Evolutionary conservation across 306 rosid genomes (phyloP).

Genomic region (Hylodesmum podocarpum): DNA sequence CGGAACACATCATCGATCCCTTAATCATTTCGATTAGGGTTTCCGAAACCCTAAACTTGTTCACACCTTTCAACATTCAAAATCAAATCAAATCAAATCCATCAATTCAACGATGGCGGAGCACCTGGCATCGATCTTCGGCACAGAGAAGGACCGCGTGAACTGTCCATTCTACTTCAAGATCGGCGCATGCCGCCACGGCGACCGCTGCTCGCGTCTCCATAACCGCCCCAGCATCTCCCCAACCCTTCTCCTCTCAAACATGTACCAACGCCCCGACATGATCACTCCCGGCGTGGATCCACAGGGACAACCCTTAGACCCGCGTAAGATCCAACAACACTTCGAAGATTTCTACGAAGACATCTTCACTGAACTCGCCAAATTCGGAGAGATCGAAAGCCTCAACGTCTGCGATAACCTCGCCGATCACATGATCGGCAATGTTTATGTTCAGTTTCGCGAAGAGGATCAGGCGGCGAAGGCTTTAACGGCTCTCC

Average conservation of each 20-base stretch:
- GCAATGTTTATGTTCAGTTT: slow-evolving; percentile 75
- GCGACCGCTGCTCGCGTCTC: slow-evolving; percentile 76
- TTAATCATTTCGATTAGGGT: too few species aligned
- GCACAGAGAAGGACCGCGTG: slow-evolving; percentile 80
- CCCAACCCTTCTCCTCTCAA: slow-evolving; percentile 53
- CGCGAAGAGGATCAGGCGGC: slow-evolving; percentile 74
- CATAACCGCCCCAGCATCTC: slow-evolving; percentile 70
- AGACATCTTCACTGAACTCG: slow-evolving; percentile 64
- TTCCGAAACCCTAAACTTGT: too few species aligned
- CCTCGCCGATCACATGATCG: slow-evolving; percentile 84
- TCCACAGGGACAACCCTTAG: slow-evolving; percentile 58
- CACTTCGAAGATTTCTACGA: slow-evolving; percentile 87
- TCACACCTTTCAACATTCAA: too few species aligned
- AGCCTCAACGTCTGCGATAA: slow-evolving; percentile 74
- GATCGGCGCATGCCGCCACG: slow-evolving; percentile 85
- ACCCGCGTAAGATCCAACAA: slow-evolving; percentile 66
- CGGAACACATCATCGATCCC: too few species aligned
- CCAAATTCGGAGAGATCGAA: slow-evolving; percentile 68
- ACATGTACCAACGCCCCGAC: slow-evolving; percentile 85
- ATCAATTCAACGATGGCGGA: slow-evolving; percentile 49
- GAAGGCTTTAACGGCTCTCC: slow-evolving; percentile 51
- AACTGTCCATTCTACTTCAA: slow-evolving; percentile 87
- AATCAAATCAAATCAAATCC: too few species aligned
- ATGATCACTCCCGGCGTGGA: slow-evolving; percentile 81
- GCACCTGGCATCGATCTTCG: slow-evolving; percentile 75